Base-by-base conservation (phyloP, 768 basidiomycete genomes). In the Amanita rubescens region DNA sequence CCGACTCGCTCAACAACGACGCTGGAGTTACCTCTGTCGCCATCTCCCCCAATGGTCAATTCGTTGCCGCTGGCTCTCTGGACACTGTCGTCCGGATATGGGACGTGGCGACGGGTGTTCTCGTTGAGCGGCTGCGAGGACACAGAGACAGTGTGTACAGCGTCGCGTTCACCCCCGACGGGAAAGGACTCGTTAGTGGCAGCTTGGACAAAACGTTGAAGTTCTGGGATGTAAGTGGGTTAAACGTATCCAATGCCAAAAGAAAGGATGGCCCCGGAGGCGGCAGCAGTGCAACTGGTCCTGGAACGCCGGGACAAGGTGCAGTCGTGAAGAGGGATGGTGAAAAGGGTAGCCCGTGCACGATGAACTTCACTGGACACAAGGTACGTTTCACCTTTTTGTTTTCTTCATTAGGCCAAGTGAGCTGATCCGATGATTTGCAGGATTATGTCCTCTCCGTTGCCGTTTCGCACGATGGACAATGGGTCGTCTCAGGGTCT, bases 111-210 rank as follows among this genome's bases (percentile, higher is more conserved):
- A 82, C 77, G 0, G 87, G 85, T 12, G 62, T 69, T 42, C 71
- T 93, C n/a, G 73, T 92, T 6, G 90, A 90, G 64, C 73, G 83
- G 24, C 70, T 94, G 53, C 70, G 79, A 42, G 91, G 91, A 0
- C 92, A 94, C 65, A 76, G 76, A 52, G 89, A 94, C 62, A 86
- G 84, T 49, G 92, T 94, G 41, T 94, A 93, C 66, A 86, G 85
- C 46, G 78, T 94, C 3, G 92, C 90, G 25, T 99, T 97, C 69
- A 92, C 90, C 1, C 93, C 92, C 0, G 94, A 96, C 62, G 93
- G 93, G 20, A 84, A 83, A 63, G 87, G 85, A 7, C 75, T 99
- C 58, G 91, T 97, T 4, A 93, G 89, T 57, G 95, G 94, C 35
- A 92, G 89, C 69, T 70, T 94, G 63, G 91, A 94, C 64, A 87